A percentile compares a stretch with the other conserved stretches of the same genome.
These are phyloP conservation scores for Suillus hirtellus DNA, from an alignment of 768 basidiomycete genomes.

Conservation along the genomic window DNA sequence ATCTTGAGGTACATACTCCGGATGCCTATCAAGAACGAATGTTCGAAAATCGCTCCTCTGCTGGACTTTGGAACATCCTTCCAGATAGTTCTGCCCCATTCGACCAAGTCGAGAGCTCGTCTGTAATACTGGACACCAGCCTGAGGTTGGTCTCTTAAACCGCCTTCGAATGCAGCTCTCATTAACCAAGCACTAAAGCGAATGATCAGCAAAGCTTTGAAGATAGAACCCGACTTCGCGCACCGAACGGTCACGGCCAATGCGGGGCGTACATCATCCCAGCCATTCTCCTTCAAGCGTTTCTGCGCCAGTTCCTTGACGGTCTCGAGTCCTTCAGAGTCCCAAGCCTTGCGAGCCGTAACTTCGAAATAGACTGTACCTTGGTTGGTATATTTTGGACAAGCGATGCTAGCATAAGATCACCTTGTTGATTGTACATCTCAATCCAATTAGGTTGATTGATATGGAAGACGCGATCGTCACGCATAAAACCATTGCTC, in stretches of 20 bases:
- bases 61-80: constrained; percentile 16
- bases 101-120: constrained; percentile 17
- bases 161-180: constrained; percentile 13
- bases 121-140: constrained; percentile 15
- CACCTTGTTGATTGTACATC: constrained; percentile 27
- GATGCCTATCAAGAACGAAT: constrained; percentile 22
- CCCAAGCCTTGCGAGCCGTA: constrained; percentile 21
- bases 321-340: constrained; percentile 10
- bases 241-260: constrained; percentile 41
- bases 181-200: constrained; percentile 23
- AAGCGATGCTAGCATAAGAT: not conserved
- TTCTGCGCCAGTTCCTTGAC: constrained; percentile 25
- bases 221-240: not conserved
- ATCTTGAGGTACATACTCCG: constrained; percentile 15
- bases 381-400: not conserved
- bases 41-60: constrained; percentile 22
- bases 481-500: constrained; percentile 28
- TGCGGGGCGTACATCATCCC: constrained; percentile 34
- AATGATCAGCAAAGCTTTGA: not conserved
- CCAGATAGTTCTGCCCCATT: constrained; percentile 20
- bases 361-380: constrained; percentile 23
- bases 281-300: constrained; percentile 24
- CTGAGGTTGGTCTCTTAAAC: constrained; percentile 3
- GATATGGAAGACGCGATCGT: constrained; percentile 28
- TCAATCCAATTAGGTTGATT: constrained; percentile 19